Evolutionary conservation across 306 rosid genomes (phyloP).

Genomic region (Prunus mongolica): DNA sequence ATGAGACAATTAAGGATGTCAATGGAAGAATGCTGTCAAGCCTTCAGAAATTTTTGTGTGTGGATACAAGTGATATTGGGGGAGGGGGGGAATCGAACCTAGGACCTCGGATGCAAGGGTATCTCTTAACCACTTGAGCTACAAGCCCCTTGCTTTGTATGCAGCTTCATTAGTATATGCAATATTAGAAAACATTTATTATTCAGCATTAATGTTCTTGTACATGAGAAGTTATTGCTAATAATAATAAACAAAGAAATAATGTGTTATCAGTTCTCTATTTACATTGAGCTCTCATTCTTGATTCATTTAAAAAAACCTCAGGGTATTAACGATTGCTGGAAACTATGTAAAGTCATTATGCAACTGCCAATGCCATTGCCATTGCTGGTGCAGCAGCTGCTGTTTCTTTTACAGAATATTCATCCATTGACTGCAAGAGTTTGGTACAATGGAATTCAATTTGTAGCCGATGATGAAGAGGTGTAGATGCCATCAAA

Average conservation of each 20-base stretch:
- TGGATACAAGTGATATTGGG: too few relatives aligned
- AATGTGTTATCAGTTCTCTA: neutral
- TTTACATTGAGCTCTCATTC: neutral
- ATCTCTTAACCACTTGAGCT: too few relatives aligned
- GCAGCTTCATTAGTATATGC: too few relatives aligned
- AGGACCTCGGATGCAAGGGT: too few relatives aligned
- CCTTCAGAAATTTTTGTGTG: too few relatives aligned
- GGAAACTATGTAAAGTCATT: neutral
- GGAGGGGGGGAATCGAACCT: too few relatives aligned
- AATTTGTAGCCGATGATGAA: conserved; percentile 38
- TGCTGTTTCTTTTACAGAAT: neutral
- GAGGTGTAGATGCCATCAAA: conserved; percentile 13
- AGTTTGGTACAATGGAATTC: conserved; percentile 30
- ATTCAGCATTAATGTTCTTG: too few relatives aligned
- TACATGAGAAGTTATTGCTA: neutral
- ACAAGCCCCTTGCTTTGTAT: too few relatives aligned
- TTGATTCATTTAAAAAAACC: too few relatives aligned
- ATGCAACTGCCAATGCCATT: neutral
- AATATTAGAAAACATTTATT: too few relatives aligned
- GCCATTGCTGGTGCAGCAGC: conserved; percentile 10
- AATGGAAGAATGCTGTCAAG: too few relatives aligned
- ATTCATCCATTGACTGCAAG: neutral
- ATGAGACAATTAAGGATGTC: too few relatives aligned
- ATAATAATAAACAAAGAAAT: neutral
- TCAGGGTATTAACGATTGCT: neutral